Base-by-base conservation (phyloP, 331 rosid species). In the Erythrophleum ivorense region DNA sequence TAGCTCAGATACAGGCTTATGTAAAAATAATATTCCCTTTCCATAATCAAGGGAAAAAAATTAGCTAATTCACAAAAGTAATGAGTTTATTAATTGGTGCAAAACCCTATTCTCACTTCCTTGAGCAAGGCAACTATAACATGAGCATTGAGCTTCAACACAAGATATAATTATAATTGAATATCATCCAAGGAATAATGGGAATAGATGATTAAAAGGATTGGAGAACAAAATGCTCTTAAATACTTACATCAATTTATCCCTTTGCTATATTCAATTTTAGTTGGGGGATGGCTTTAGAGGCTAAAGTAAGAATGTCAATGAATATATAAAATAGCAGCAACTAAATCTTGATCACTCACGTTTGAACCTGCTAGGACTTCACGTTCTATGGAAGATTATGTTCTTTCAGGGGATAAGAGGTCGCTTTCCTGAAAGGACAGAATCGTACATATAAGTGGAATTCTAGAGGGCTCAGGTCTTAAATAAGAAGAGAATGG, bases 1-100 rank as follows among this genome's bases (percentile, higher is more conserved):
- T 19, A 50, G 82, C 82, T 58, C 78, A 86, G 29, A 85, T 46
- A 49, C 46, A 85, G 75, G 75, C 50, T 29, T 36, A 60, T 7
- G 64, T 36, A n/a, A 19, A 75, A 19, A 75, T 60, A 74, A 74
- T 78, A 50, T 9, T n/a, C 46, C 50, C 34, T 52, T 54, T 4
- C 19, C 81, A 78, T 43, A 34, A 69, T 52, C 29, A 24, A 24
- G 29, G 29, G 29, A 24, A 18, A 38, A 40, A 55, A 63, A 72
- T 24, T 46, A 48, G 71, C 24, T 31, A 54, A 65, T 34, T 63
- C 60, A 50, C 12, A 49, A 13, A 31, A 40, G 79, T 36, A 71
- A 46, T 19, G 5, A 49, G 62, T 46, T 54, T 52, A 71, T 64
- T 55, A 38, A 41, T 52, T 52, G 71, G 63, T 36, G 62, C 33